Conservation (phyloP, 2,329 filamentous ascomycete species). For the Fusarium cicatricum region DNA sequence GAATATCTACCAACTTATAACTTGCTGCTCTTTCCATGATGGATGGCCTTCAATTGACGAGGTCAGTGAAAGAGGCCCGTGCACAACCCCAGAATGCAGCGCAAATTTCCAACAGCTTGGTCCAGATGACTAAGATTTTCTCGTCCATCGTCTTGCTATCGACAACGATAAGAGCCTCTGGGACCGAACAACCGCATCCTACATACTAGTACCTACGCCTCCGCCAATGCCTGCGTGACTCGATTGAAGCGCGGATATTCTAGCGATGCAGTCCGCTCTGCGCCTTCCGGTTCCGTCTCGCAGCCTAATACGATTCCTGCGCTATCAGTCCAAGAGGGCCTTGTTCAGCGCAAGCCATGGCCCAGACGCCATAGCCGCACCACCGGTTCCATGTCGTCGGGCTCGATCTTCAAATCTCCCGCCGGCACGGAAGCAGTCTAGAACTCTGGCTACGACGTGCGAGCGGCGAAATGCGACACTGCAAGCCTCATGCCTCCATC, state of each 20-base stretch:
- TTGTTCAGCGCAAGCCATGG: slow-evolving; percentile 59
- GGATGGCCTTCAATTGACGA: no score
- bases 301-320: slow-evolving; percentile 75
- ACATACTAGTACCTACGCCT: slow-evolving; percentile 28
- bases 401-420: slow-evolving; percentile 21
- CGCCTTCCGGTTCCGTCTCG: slow-evolving; percentile 59
- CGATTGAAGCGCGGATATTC: slow-evolving; percentile 12
- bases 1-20: no score
- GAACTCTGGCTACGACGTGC: slow-evolving; percentile 15
- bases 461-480: slow-evolving; percentile 31
- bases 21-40: no score
- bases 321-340: slow-evolving; percentile 70
- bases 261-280: slow-evolving; percentile 56
- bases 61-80: neutral
- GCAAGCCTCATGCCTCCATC: slow-evolving; percentile 44
- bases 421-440: slow-evolving; percentile 22
- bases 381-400: slow-evolving; percentile 30
- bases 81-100: neutral
- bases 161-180: slow-evolving; percentile 25
- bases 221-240: slow-evolving; percentile 30
- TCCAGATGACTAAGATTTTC: slow-evolving; percentile 26
- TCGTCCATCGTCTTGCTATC: slow-evolving; percentile 30
- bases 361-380: slow-evolving; percentile 22
- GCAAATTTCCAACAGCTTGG: slow-evolving; percentile 25
- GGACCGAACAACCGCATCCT: slow-evolving; percentile 5